Base-by-base conservation (phyloP, 164 flowering plant genomes). In the Vitis riparia region DNA sequence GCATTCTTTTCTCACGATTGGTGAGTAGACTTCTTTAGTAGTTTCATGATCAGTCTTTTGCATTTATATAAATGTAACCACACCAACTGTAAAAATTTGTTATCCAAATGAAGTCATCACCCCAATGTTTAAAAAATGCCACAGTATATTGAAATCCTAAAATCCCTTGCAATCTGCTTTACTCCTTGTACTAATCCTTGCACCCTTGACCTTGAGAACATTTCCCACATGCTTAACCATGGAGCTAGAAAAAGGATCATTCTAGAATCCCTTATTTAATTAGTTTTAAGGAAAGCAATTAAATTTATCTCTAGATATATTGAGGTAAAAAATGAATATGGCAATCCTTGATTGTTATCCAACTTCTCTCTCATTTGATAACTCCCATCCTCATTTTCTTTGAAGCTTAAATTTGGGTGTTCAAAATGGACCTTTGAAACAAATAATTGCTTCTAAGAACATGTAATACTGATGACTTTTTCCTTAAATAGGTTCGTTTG, bases 1-100 rank as follows among this genome's bases (percentile, higher is more conserved):
- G 99, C 62, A 92, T 94, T 81, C 99, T 94, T 55, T 94, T 94
- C 82, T 94, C 99, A 60, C 97, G 97, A 51, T 82, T 92, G 84
- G 97, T 92, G 79, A 84, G 97, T 81, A 23, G 60, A 70, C 37
- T 55, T 63, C 16, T 12, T 19, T 51, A 32, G 19, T 14, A 23
- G 27, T 23, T 23, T 13, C 14, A 37, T 23, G 11, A 11, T 44
- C 50, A 67, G 23, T 19, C 6, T 27, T 16, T 62, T 62, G 1
- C 5, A 37, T 5, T 37, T 37, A 6, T 37, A 37, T 37, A 37
- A 37, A 37, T 6, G 7, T 37, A 37, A 37, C 5, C 44, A 37
- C 44, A 37, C 6, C 44, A 37, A 37, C 44, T 37, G 44, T 37
- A 37, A 37, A 37, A 37, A 37, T 37, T 37, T 37, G 44, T 37